Evolutionary conservation across 163 green algal genomes (phyloP), one percentile per base, ranked within the genome.

Genomic region (Coccomyxa subellipsoidea): DNA sequence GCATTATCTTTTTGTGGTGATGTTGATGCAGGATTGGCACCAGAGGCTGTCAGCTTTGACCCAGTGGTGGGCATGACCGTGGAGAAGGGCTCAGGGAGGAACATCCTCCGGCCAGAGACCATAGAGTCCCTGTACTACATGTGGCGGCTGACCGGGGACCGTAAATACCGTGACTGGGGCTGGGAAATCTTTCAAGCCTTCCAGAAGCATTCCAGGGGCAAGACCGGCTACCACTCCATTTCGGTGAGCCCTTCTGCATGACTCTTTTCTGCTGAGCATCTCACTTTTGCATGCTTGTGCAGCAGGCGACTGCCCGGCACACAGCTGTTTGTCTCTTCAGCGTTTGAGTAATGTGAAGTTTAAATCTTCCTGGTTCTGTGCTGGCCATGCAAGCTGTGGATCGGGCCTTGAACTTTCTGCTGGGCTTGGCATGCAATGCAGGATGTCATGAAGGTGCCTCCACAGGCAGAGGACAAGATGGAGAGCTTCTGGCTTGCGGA

Each of bases 71-170:
- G 59, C 36, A 27, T 83, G 38, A 79, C 29, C 6, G 31, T 53
- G 27, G 47, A 32, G 69, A 40, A 53, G 77, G 25, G 29, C 47
- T 27, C 38, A 7, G 29, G 7, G 21, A 34, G 89, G 70, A 95
- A 95, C 79, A 84, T 94, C 72, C 90, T 98, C 69, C 85, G 94
- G 6, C 94, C 94, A 0, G 94, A 98, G 85, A 91, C 93, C 0
- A 83, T 94, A 3, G 94, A 98, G 85, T 92, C 88, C 8, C 84
- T 98, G 1, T 95, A 95, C 47, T 91, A 94, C 77, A 79, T 98
- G 76, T 96, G 91, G 87, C 84, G 92, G 3, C 86, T 92, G 0
- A 98, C 93, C 21, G 90, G 92, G 12, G 87, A 97, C 72, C 32
- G 81, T 0, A 84, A 89, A 47, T 98, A 97, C 88, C 91, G 89